A percentile compares a stretch with the other conserved stretches of the same genome.
phyloP scores from a whole-genome alignment of 176 grass and related monocot genomes.

The Oryza officinalis region DNA sequence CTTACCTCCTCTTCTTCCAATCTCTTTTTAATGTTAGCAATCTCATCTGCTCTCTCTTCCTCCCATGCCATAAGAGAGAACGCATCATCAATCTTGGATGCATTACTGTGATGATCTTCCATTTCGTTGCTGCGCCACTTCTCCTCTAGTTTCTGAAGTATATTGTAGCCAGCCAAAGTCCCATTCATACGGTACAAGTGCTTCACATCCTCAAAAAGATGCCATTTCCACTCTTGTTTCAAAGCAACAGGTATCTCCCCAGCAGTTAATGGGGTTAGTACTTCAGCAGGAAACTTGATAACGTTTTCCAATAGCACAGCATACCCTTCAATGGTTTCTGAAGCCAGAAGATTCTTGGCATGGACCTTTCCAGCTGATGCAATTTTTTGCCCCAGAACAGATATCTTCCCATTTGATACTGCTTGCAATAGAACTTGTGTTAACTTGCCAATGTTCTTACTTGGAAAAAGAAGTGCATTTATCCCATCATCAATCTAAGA shows the following conservation, averaged over 20 bases:
- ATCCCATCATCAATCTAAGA: slow-evolving; percentile 79
- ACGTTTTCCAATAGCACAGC: slow-evolving; percentile 66
- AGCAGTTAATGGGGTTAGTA: slow-evolving; percentile 49
- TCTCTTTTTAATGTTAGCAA: slow-evolving; percentile 54
- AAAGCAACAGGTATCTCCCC: slow-evolving; percentile 66
- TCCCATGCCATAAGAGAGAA: slow-evolving; percentile 75
- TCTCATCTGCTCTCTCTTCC: slow-evolving; percentile 73
- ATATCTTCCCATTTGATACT: slow-evolving; percentile 69
- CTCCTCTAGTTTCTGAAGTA: slow-evolving; percentile 70
- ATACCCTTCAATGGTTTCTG: slow-evolving; percentile 80
- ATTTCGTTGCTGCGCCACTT: slow-evolving; percentile 59
- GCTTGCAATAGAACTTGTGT: slow-evolving; percentile 57
- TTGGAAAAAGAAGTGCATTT: slow-evolving; percentile 83
- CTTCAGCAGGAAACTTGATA: slow-evolving; percentile 73
- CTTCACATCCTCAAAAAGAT: slow-evolving; percentile 66
- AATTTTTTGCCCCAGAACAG: slow-evolving; percentile 65
- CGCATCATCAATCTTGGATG: slow-evolving; percentile 54
- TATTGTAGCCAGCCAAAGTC: slow-evolving; percentile 50
- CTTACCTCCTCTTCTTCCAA: slow-evolving; percentile 85
- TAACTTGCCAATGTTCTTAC: slow-evolving; percentile 58
- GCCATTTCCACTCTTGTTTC: slow-evolving; percentile 87
- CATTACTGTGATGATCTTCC: slow-evolving; percentile 35
- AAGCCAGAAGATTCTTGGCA: slow-evolving; percentile 87
- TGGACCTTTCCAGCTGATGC: slow-evolving; percentile 68
- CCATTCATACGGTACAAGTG: slow-evolving; percentile 44